Base-by-base conservation (phyloP, 1,284 basidiomycete species). In the Agaricales sp. region DNA sequence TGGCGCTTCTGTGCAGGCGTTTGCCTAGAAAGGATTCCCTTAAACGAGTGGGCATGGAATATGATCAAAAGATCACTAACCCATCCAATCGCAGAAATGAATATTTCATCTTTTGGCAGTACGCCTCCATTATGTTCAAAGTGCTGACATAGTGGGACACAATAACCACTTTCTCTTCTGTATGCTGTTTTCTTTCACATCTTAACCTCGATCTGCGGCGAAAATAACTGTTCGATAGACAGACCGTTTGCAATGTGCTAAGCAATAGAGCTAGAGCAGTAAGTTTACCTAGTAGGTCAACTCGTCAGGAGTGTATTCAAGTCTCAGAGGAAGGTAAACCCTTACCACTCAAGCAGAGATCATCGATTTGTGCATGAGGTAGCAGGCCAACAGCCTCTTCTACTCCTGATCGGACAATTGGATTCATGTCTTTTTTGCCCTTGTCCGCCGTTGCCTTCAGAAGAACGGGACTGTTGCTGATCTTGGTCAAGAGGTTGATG, bases 101-200 rank as follows among this genome's bases (percentile, higher is more conserved):
- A 63, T 93, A 97, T 8, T 72, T 68, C 59, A 76, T 80, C 55
- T 76, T 79, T 59, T 82, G 78, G 67, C 92, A 94, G 58, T 86
- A 87, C 3, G 78, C 80, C 67, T 98, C 91, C 35, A 99, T 71
- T 52, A 99, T 79, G 61, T 98, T 89, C 49, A 99, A 78, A 1
- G 95, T 96, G 2, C 87, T 83, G 0, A 90, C 92, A 59, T 86
- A 93, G 60, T 92, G 90, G 18, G 90, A 93, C 20, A 94, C 90
- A 44, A 97, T 67, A 35, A 96, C 86, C 56, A 92, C 87, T 75
- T 97, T 97, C 65, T 99, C 96, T 30, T 88, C 81, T 0, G 90
- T 94, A 37, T 74, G 69, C 72, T 82, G 57, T n/a, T 8, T 16
- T 16, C n/a, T n/a, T 8, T n/a, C n/a, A n/a, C n/a, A n/a, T n/a